Percentiles rank a stretch among this genome's conserved stretches.
Conservation (phyloP, 1,284 basidiomycete genomes). For the Apiotrichum veenhuisii region DNA sequence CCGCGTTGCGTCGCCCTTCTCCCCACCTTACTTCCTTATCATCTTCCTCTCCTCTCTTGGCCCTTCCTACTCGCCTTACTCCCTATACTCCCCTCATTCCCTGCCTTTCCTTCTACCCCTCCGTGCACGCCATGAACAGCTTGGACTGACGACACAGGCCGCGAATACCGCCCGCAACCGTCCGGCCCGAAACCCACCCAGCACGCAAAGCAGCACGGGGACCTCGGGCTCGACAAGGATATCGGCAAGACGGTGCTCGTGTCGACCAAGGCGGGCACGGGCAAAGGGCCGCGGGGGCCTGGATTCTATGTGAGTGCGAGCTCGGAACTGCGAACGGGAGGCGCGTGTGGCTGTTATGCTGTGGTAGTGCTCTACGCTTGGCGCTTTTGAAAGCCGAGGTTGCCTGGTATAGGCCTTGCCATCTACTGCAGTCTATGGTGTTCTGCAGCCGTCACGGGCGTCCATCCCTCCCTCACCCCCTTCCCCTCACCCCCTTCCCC, state of each 20-base stretch:
- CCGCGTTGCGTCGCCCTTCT: too few species aligned
- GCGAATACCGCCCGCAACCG: conserved; percentile 62
- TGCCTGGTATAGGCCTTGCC: too few species aligned
- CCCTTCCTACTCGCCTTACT: too few species aligned
- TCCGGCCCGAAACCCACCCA: conserved; percentile 72
- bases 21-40: too few species aligned
- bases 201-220: conserved; percentile 74
- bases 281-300: conserved; percentile 74
- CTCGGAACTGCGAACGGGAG: not conserved
- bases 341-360: too few species aligned
- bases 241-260: conserved; percentile 89
- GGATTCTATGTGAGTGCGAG: conserved; percentile 64
- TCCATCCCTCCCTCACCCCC: not conserved
- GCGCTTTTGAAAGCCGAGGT: too few species aligned
- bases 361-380: too few species aligned
- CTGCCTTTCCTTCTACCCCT: not conserved
- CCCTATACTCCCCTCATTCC: too few species aligned
- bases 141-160: conserved; percentile 56
- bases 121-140: conserved; percentile 4
- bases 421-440: too few species aligned
- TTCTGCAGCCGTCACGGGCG: too few species aligned
- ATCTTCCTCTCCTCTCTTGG: too few species aligned
- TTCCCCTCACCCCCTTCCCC: not conserved
- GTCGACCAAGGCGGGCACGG: conserved; percentile 60
- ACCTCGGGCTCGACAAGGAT: conserved; percentile 85